phyloP scores from a whole-genome alignment of 768 basidiomycete species.

The Mrakia frigida region DNA sequence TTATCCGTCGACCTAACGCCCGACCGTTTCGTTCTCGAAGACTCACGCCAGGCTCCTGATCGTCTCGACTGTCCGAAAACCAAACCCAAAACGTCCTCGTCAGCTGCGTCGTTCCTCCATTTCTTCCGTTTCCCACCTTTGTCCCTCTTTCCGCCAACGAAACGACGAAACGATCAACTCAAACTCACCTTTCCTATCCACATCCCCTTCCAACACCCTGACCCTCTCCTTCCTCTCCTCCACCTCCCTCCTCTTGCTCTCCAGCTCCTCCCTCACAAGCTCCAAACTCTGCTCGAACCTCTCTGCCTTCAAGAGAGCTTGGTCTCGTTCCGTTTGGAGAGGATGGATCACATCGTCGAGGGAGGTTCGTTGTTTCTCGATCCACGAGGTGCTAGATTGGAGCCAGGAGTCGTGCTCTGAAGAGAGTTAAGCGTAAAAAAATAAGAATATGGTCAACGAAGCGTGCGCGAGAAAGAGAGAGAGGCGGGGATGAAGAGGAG shows the following conservation, averaged over 20 bases:
- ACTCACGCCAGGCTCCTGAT: not conserved
- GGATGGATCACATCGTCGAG: not conserved
- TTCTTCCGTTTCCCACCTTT: too few relatives aligned
- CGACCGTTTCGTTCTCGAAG: too few relatives aligned
- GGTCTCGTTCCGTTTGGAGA: not conserved
- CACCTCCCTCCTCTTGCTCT: not conserved
- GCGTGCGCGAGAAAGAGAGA: too few relatives aligned
- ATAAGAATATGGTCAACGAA: too few relatives aligned
- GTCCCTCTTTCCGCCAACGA: too few relatives aligned
- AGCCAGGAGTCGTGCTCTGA: not conserved
- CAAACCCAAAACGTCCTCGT: too few relatives aligned
- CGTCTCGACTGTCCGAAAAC: not conserved
- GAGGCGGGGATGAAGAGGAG: too few relatives aligned
- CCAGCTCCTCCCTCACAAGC: not conserved
- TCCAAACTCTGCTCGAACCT: not conserved
- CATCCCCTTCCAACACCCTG: not conserved
- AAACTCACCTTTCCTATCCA: not conserved
- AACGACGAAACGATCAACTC: not conserved
- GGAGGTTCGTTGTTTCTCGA: not conserved
- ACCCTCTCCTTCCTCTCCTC: not conserved
- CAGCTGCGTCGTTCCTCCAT: too few relatives aligned
- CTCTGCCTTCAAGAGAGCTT: not conserved
- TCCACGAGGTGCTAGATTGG: not conserved
- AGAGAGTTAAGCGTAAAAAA: too few relatives aligned
- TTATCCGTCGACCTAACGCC: too few relatives aligned